phyloP scores from a whole-genome alignment of 179 eudicot species.

The Monotropa hypopitys region DNA sequence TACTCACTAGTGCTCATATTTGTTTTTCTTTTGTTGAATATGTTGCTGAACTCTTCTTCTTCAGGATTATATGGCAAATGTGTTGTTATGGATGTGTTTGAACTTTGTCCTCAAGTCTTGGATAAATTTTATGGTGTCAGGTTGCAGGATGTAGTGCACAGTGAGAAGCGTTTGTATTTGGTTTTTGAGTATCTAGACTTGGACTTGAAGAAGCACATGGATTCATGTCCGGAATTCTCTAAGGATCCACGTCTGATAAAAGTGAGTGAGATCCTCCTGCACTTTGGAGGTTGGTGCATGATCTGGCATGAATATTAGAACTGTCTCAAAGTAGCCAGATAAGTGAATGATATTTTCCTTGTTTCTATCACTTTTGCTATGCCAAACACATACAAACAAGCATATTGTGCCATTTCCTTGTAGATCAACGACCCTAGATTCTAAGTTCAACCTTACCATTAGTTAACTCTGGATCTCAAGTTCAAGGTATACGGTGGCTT shows the following conservation, averaged over 20 bases:
- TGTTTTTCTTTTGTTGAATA: not conserved
- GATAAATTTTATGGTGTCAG: conserved; percentile 23
- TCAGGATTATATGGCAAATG: not conserved
- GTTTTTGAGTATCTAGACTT: conserved; percentile 97
- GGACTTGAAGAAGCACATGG: conserved; percentile 98
- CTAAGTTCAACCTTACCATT: not conserved
- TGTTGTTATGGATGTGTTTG: not conserved
- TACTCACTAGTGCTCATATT: no score
- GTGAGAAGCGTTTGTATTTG: conserved; percentile 83
- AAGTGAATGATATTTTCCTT: not conserved
- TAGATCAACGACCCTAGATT: not conserved
- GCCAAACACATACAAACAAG: no score
- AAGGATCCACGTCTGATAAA: conserved; percentile 75
- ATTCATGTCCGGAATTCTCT: conserved; percentile 78
- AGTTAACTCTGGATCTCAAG: not conserved
- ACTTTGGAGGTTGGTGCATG: conserved; percentile 3
- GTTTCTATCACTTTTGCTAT: not conserved
- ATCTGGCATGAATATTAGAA: not conserved
- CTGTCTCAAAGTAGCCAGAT: not conserved
- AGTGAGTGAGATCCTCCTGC: conserved; percentile 39
- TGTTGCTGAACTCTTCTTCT: not conserved
- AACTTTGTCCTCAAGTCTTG: not conserved
- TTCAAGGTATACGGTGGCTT: not conserved
- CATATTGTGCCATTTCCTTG: not conserved
- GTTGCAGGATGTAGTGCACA: conserved; percentile 95